Percentiles rank a stretch among this genome's conserved stretches.
Evolutionary conservation across 2,329 filamentous ascomycete genomes (phyloP).

Genomic region (Hypocrella siamensis): DNA sequence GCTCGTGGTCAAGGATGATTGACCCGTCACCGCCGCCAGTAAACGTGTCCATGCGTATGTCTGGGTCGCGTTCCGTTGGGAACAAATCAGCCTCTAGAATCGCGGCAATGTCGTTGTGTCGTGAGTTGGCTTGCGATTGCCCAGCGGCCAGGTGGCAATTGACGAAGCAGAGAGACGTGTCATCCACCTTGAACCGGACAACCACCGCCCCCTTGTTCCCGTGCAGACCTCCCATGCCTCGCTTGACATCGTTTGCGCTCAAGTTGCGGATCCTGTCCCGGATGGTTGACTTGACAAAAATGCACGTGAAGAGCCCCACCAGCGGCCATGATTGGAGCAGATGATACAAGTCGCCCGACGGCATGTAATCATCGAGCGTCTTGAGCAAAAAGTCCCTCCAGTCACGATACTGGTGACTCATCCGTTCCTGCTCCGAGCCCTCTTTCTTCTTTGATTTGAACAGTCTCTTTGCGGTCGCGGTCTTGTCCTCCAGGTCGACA

Average conservation of each 20-base stretch:
- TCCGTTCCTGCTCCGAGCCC: conserved; percentile 68
- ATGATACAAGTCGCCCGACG: conserved; percentile 60
- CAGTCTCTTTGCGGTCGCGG: conserved; percentile 87
- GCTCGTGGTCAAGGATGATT: conserved; percentile 91
- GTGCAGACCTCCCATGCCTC: conserved; percentile 87
- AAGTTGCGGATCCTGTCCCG: conserved; percentile 64
- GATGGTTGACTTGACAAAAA: conserved; percentile 77
- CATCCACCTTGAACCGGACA: conserved; percentile 83
- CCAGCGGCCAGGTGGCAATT: conserved; percentile 96
- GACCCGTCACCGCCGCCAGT: conserved; percentile 86
- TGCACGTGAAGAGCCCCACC: conserved; percentile 88
- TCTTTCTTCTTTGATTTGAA: conserved; percentile 84
- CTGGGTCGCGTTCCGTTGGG: conserved; percentile 53
- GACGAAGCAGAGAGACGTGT: conserved; percentile 87
- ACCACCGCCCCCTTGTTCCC: conserved; percentile 94
- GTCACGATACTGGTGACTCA: conserved; percentile 93
- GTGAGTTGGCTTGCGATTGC: conserved; percentile 75
- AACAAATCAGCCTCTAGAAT: conserved; percentile 72
- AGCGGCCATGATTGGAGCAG: conserved; percentile 75
- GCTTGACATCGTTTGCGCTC: conserved; percentile 72
- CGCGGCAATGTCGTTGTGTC: conserved; percentile 81
- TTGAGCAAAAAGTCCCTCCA: conserved; percentile 85
- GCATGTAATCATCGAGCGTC: conserved; percentile 71
- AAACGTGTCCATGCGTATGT: conserved; percentile 59
- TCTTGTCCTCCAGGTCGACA: conserved; percentile 96